A percentile compares a stretch with the other conserved stretches of the same genome.
phyloP scores from a whole-genome alignment of 2,329 filamentous ascomycete genomes.

The Colletotrichum sp. region DNA sequence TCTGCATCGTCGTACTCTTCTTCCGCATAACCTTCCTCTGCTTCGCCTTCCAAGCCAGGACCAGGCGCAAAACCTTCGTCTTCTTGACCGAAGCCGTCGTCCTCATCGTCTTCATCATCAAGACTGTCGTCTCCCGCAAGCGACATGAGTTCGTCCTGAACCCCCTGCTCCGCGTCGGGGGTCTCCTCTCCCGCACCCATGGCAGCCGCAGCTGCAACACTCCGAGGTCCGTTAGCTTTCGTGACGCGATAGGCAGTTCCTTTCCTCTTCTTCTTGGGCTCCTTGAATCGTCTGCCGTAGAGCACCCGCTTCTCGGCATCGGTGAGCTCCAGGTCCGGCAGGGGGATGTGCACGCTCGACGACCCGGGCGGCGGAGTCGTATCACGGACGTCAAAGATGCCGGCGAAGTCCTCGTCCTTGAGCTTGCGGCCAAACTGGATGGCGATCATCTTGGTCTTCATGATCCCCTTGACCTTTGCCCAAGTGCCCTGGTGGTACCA shows the following conservation, averaged over 20 bases:
- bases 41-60: background rate
- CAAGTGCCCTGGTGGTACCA: constrained; percentile 86
- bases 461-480: constrained; percentile 83
- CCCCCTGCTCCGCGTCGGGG: background rate
- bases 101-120: constrained; percentile 34
- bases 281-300: constrained; percentile 35
- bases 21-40: constrained; percentile 25
- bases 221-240: constrained; percentile 12
- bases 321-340: constrained; percentile 44
- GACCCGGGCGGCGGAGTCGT: constrained; percentile 33
- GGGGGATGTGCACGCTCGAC: constrained; percentile 37
- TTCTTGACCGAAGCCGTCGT: constrained; percentile 23
- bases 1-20: constrained; percentile 30
- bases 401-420: constrained; percentile 50
- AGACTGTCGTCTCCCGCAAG: constrained; percentile 24
- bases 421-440: constrained; percentile 63
- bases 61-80: constrained; percentile 9
- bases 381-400: constrained; percentile 42
- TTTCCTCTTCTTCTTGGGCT: constrained; percentile 26
- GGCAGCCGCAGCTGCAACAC: constrained; percentile 1
- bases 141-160: constrained; percentile 9
- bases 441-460: constrained; percentile 83
- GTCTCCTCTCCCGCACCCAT: background rate
- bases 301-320: constrained; percentile 39
- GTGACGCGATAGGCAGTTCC: constrained; percentile 24